Percentiles rank a stretch among this genome's conserved stretches.
Conservation (phyloP, 768 basidiomycete species). For the Boletellus ananas region DNA sequence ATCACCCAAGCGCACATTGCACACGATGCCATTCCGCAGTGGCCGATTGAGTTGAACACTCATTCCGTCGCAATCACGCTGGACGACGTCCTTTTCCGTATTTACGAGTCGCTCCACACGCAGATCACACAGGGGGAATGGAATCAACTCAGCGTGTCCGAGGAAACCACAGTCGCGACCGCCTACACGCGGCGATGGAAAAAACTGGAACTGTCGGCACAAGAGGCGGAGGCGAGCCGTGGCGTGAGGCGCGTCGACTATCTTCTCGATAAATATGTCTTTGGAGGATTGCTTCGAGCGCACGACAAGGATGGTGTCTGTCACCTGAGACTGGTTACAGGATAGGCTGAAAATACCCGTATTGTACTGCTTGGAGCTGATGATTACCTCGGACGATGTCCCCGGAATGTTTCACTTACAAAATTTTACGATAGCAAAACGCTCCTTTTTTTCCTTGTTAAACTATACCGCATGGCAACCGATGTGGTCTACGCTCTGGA, state of each 20-base stretch:
- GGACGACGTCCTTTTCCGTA: background rate
- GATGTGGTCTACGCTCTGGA: no score
- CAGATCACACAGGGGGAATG: background rate
- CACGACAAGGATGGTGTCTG: background rate
- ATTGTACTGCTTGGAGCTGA: no score
- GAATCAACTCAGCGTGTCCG: background rate
- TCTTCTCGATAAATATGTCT: background rate
- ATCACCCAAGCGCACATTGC: background rate
- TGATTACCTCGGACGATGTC: no score
- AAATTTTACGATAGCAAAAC: no score
- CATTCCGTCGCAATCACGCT: background rate
- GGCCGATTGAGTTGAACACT: background rate
- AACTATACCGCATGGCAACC: no score
- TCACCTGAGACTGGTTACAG: background rate
- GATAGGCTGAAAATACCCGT: no score
- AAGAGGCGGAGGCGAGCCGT: background rate
- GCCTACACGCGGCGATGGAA: background rate
- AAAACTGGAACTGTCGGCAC: background rate
- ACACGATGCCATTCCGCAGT: background rate
- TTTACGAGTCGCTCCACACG: background rate
- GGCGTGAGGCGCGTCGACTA: background rate
- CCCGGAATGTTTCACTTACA: no score
- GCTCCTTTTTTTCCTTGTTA: no score
- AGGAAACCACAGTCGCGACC: background rate
- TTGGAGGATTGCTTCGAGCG: background rate